Percentiles rank a stretch among this genome's conserved stretches.
phyloP scores from a whole-genome alignment of 225 moss, liverwort and hornwort genomes.

The Marchantia polymorpha region DNA sequence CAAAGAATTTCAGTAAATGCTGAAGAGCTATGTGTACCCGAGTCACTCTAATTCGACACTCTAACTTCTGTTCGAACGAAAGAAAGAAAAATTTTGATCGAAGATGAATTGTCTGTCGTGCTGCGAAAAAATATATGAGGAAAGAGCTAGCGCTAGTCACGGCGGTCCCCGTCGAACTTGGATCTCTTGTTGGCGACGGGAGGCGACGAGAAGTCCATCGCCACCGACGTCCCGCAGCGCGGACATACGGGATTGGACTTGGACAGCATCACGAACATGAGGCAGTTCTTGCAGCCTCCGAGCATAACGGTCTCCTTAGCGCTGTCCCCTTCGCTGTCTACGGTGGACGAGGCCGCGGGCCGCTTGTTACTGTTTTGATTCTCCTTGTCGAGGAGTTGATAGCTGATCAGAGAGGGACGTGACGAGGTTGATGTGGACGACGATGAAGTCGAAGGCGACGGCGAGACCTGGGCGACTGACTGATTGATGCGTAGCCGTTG shows the following conservation, averaged over 20 bases:
- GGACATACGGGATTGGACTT: slow-evolving; percentile 67
- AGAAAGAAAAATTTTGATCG: not conserved
- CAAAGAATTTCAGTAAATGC: slow-evolving; percentile 1
- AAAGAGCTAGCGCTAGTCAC: not conserved
- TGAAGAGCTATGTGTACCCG: not conserved
- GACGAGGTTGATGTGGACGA: slow-evolving; percentile 50
- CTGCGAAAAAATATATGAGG: not conserved
- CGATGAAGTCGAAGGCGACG: slow-evolving; percentile 41
- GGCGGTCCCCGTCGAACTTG: slow-evolving; percentile 13
- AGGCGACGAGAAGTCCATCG: slow-evolving; percentile 36
- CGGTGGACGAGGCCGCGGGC: not conserved
- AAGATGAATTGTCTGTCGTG: not conserved
- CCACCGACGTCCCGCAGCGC: slow-evolving; percentile 59
- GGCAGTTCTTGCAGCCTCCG: slow-evolving; percentile 70
- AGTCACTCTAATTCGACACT: not conserved
- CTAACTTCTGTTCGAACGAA: not conserved
- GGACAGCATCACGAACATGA: slow-evolving; percentile 66
- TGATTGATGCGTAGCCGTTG: slow-evolving; percentile 1
- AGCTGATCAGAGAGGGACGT: not conserved
- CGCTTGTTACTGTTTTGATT: slow-evolving; percentile 29
- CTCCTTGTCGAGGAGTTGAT: slow-evolving; percentile 24
- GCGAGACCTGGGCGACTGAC: slow-evolving; percentile 1
- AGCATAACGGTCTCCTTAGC: slow-evolving; percentile 44
- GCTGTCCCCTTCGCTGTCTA: slow-evolving; percentile 15
- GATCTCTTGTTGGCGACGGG: slow-evolving; percentile 5